These are phyloP conservation scores for Moesziomyces sp. DNA, from an alignment of 1,284 basidiomycete species.

Conservation along the genomic window DNA sequence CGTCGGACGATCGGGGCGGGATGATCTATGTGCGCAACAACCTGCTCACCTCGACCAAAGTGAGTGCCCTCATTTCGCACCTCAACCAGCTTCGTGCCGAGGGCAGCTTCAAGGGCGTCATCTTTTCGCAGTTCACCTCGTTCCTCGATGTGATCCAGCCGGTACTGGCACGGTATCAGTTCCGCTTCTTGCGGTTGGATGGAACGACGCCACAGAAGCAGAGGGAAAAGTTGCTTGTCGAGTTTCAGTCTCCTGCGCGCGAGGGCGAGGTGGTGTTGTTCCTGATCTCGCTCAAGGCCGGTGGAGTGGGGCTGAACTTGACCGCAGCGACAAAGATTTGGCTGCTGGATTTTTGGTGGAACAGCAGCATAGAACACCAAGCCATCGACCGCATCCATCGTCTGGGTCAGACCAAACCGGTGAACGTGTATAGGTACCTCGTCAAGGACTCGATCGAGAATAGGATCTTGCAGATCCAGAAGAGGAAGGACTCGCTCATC, in stretches of 20 bases:
- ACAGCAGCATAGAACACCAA: conserved; percentile 77
- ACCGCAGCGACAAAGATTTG: conserved; percentile 64
- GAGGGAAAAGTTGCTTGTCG: conserved; percentile 78
- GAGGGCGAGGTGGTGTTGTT: conserved; percentile 79
- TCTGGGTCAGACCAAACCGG: conserved; percentile 86
- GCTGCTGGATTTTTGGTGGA: conserved; percentile 67
- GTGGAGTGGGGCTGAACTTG: conserved; percentile 79
- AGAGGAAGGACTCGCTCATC: conserved; percentile 90
- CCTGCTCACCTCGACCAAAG: conserved; percentile 86
- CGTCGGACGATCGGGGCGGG: neutral
- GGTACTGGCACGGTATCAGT: conserved; percentile 45
- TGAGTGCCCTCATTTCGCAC: conserved; percentile 78
- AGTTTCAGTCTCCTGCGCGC: conserved; percentile 78
- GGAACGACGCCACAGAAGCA: conserved; percentile 91
- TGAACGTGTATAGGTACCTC: conserved; percentile 90
- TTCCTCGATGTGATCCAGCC: conserved; percentile 67
- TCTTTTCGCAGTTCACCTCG: conserved; percentile 69
- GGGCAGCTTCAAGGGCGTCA: conserved; percentile 65
- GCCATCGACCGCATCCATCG: conserved; percentile 75
- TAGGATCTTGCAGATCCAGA: conserved; percentile 76
- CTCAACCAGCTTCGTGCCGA: conserved; percentile 74
- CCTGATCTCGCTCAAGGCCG: conserved; percentile 90
- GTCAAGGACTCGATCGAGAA: conserved; percentile 92
- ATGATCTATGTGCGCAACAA: conserved; percentile 74
- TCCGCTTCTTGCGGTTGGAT: conserved; percentile 74